Evolutionary conservation across 164 flowering plant species (phyloP), one percentile per base, ranked within the genome.

Genomic region (Aristolochia contorta): DNA sequence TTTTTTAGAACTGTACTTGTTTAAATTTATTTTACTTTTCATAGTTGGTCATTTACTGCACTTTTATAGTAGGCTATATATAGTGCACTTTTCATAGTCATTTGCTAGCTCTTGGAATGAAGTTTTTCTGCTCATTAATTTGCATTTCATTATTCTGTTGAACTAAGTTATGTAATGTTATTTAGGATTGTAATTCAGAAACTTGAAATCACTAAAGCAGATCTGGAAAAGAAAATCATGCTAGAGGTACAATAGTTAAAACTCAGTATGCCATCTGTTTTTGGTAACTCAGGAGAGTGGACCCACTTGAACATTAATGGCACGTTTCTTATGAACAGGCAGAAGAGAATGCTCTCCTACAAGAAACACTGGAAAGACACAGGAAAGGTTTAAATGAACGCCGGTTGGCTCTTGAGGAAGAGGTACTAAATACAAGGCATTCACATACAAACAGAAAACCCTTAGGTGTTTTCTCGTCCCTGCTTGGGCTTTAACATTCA

Each of bases 401-500:
- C 24, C 97, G 96, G 62, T 67, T 75, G 64, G 83, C 84, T 61
- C 96, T 94, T 47, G 91, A 90, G 75, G 75, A 79, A 77, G 97
- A 90, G 65, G 99, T 90, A 88, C 23, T 49, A 16, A 49, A 49
- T 6, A 18, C 22, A 1, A 3, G n/a, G 15, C 43, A 37, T 37
- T 37, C 43, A 10, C 10, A 37, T 37, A 37, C 43, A 3, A 10
- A 7, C 43, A 37, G 43, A 37, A 37, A 37, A 49, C 19, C 14
- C 20, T 13, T 49, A 49, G 4, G 0, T 12, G 20, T 18, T 49
- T 20, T 49, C 53, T 49, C 53, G 4, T 49, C 14, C 19, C 53
- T 20, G 19, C 20, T 49, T 18, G 53, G 8, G 53, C 8, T 5
- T 49, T 10, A 49, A 16, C 19, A 49, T 18, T 18, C n/a, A 13